These are phyloP conservation scores for Coelastrella sp. DNA, from an alignment of 139 green algal genomes.

Conservation along the genomic window DNA sequence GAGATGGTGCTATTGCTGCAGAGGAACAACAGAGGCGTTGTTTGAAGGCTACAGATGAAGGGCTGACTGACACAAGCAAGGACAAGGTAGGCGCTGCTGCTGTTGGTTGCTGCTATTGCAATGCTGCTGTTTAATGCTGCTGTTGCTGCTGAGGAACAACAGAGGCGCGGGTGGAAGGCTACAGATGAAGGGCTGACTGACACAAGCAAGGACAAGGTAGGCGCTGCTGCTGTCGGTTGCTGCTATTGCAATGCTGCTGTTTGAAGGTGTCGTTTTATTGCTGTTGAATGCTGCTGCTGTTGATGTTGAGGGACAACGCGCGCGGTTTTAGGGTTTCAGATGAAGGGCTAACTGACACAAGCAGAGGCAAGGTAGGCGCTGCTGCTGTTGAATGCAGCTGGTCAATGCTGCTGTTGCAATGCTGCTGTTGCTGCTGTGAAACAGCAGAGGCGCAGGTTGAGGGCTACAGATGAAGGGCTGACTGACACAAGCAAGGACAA, in stretches of 20 bases:
- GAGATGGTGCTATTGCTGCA: slow-evolving; percentile 10
- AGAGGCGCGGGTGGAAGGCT: no score
- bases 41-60: neutral
- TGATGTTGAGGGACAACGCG: no score
- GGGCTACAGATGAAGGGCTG: neutral
- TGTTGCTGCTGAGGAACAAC: no score
- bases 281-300: no score
- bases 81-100: no score
- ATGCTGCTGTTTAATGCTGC: neutral
- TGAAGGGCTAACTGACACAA: neutral
- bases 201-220: neutral
- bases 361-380: no score
- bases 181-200: neutral
- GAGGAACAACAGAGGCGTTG: neutral
- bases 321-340: neutral
- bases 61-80: neutral
- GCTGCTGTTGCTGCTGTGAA: slow-evolving; percentile 1
- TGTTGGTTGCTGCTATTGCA: neutral
- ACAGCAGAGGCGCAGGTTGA: neutral
- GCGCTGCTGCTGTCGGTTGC: no score
- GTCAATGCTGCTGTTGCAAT: neutral
- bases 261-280: no score
- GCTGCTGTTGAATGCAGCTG: no score
- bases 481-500: neutral
- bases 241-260: neutral